These are phyloP conservation scores for Candida boleticola DNA, from an alignment of 805 yeast genomes.

Conservation along the genomic window DNA sequence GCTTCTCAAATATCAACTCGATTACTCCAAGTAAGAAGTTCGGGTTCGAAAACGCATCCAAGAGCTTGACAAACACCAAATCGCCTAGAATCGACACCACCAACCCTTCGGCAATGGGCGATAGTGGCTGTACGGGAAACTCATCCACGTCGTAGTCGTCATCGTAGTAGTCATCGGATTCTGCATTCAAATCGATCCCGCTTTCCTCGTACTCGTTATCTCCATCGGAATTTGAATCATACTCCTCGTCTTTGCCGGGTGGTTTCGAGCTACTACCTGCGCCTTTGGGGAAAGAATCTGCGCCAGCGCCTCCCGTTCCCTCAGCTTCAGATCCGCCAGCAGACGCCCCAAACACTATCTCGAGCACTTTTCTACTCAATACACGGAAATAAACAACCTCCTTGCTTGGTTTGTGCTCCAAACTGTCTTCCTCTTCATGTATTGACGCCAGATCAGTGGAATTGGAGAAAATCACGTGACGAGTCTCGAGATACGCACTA, in stretches of 20 bases:
- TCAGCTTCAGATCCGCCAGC: background rate
- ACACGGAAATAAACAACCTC: slow-evolving; percentile 19
- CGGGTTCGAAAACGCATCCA: slow-evolving; percentile 24
- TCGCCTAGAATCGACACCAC: slow-evolving; percentile 26
- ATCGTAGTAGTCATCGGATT: too few species aligned
- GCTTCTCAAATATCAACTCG: slow-evolving; percentile 5
- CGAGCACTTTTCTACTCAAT: slow-evolving; percentile 20
- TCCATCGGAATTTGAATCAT: background rate
- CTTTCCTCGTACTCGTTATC: background rate
- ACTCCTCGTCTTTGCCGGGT: background rate
- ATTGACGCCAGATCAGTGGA: too few species aligned
- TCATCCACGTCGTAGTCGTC: background rate
- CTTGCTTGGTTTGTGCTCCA: background rate
- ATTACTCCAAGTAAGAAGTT: slow-evolving; percentile 21
- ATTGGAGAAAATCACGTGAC: background rate
- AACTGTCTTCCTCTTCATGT: background rate
- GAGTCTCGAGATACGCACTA: background rate
- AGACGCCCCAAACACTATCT: background rate
- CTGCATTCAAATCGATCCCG: slow-evolving; percentile 7
- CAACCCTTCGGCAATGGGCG: slow-evolving; percentile 11
- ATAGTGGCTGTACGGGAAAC: slow-evolving; percentile 7
- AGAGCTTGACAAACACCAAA: slow-evolving; percentile 22
- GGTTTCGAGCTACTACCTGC: background rate
- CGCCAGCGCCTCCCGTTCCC: background rate
- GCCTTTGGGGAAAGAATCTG: too few species aligned